phyloP scores from a whole-genome alignment of 257 asterid species.

The Solanum peruvianum region DNA sequence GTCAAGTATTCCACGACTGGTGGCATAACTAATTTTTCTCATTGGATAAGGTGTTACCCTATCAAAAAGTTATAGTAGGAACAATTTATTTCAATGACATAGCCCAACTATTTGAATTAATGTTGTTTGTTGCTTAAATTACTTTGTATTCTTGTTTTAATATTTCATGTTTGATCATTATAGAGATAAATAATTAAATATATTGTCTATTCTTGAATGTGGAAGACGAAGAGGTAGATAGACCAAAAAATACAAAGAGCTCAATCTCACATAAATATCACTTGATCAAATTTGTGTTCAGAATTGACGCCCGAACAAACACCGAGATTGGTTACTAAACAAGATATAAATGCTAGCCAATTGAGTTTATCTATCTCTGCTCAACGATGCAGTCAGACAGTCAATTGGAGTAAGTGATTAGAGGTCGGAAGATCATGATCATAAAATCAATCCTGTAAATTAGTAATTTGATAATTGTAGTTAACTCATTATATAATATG shows the following conservation, averaged over 20 bases:
- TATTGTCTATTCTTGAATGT: background rate
- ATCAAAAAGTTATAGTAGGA: background rate
- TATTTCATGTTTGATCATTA: background rate
- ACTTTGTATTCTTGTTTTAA: too few species aligned
- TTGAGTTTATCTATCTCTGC: background rate
- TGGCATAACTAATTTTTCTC: background rate
- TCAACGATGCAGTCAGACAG: too few species aligned
- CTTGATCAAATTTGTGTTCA: background rate
- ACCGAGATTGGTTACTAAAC: background rate
- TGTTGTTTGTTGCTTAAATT: background rate
- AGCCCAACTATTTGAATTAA: background rate
- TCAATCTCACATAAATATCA: background rate
- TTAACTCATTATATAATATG: background rate
- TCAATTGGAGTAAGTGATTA: background rate
- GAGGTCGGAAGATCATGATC: background rate
- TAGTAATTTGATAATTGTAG: background rate
- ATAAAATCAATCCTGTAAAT: background rate
- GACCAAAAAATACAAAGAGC: background rate
- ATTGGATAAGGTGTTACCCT: background rate
- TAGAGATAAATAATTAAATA: too few species aligned
- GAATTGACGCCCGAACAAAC: too few species aligned
- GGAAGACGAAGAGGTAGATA: background rate
- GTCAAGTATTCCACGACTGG: background rate
- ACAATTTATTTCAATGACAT: background rate
- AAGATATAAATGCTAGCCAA: background rate